Conservation (phyloP, 2,329 filamentous ascomycete genomes). For the Sarocladiaceae sp. region DNA sequence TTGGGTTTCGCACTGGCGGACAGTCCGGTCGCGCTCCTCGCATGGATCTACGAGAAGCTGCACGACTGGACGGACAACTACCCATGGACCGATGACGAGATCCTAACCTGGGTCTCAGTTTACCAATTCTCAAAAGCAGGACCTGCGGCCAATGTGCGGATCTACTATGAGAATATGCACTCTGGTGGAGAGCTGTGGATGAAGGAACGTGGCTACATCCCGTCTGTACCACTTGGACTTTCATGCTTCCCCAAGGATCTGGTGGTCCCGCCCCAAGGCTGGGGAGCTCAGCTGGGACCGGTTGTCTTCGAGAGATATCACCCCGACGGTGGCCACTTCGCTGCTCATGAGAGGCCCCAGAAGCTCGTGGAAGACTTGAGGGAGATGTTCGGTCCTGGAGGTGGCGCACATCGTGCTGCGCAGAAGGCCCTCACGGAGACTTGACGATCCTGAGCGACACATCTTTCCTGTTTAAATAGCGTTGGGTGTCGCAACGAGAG, state of each 20-base stretch:
- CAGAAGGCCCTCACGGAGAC: not conserved
- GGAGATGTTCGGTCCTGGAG: constrained; percentile 10
- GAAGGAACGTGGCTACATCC: constrained; percentile 18
- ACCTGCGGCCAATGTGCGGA: constrained; percentile 56
- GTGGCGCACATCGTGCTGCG: constrained; percentile 1
- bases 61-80: constrained; percentile 68
- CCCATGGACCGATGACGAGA: constrained; percentile 65
- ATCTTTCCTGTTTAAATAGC: too few species aligned
- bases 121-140: constrained; percentile 64
- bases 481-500: not conserved
- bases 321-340: constrained; percentile 9
- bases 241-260: constrained; percentile 52
- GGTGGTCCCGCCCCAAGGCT: constrained; percentile 43
- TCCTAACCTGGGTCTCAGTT: constrained; percentile 64
- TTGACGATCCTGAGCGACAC: not conserved
- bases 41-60: constrained; percentile 79
- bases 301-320: constrained; percentile 9
- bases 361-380: constrained; percentile 6
- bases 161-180: constrained; percentile 63
- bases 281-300: constrained; percentile 26
- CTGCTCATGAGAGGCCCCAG: constrained; percentile 9
- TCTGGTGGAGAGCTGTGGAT: constrained; percentile 17
- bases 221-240: constrained; percentile 32
- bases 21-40: constrained; percentile 61
- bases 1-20: constrained; percentile 64